Conservation (phyloP, 352 stramenopile species). For the Phytopythium litorale region DNA sequence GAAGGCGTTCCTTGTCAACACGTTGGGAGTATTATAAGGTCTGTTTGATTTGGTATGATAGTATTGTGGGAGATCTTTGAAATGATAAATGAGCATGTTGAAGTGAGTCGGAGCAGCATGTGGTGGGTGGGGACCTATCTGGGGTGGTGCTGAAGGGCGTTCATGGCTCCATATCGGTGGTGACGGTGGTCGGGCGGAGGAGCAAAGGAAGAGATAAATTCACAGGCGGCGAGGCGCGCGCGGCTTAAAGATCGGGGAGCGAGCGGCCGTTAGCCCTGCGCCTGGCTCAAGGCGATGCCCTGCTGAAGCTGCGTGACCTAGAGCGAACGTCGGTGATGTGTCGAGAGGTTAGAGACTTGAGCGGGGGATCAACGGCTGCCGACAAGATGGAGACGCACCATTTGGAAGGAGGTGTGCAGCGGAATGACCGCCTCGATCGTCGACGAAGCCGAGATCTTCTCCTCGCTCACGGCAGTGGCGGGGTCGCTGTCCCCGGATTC, state of each 20-base stretch:
- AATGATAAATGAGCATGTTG: too few species aligned
- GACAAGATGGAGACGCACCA: slow-evolving; percentile 30
- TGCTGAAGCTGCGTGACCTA: slow-evolving; percentile 55
- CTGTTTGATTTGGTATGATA: neutral
- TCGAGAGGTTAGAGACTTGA: neutral
- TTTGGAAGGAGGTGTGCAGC: slow-evolving; percentile 58
- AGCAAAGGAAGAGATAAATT: slow-evolving; percentile 4
- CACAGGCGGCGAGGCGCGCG: neutral
- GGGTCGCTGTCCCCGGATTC: slow-evolving; percentile 27
- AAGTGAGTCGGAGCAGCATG: too few species aligned
- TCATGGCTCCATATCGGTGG: too few species aligned
- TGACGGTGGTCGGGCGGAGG: neutral
- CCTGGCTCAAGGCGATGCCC: slow-evolving; percentile 45
- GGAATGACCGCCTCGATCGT: slow-evolving; percentile 75
- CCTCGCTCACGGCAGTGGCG: slow-evolving; percentile 28
- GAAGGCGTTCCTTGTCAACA: neutral
- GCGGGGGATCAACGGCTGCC: neutral
- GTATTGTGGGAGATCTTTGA: too few species aligned
- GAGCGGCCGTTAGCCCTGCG: slow-evolving; percentile 19
- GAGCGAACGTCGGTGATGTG: neutral
- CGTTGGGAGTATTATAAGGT: neutral
- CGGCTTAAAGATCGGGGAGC: neutral
- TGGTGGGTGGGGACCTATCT: too few species aligned
- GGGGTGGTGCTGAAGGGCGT: too few species aligned
- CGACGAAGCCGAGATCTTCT: slow-evolving; percentile 61